Evolutionary conservation across 116 monocot species (phyloP).

Genomic region (Iris pallida): DNA sequence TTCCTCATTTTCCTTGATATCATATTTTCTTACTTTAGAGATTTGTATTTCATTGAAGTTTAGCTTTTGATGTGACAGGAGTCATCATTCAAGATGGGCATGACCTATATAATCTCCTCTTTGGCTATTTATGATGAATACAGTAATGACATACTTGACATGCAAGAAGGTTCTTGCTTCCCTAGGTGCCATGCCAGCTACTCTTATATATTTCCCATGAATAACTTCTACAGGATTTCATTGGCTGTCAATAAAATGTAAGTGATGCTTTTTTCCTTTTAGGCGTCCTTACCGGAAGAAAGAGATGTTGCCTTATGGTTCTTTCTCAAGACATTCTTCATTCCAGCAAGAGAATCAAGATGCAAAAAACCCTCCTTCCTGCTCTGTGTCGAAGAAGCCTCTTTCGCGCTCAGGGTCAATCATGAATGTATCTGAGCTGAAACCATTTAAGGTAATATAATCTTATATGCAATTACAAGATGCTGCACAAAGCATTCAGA

Average conservation of each 20-base stretch:
- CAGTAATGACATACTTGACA: conserved; percentile 82
- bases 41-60: conserved; percentile 5
- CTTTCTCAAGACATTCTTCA: conserved; percentile 46
- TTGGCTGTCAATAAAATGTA: not conserved
- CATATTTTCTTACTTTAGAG: not conserved
- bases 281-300: conserved; percentile 60
- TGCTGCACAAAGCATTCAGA: no score
- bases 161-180: conserved; percentile 93
- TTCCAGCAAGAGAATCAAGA: conserved; percentile 41
- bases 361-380: conserved; percentile 38
- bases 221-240: not conserved
- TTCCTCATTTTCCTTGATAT: conserved; percentile 10
- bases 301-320: not conserved
- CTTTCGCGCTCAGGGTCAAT: conserved; percentile 43
- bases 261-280: not conserved
- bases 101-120: conserved; percentile 60
- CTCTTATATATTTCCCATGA: not conserved
- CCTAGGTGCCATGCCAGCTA: conserved; percentile 45
- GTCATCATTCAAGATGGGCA: conserved; percentile 64
- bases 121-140: conserved; percentile 90
- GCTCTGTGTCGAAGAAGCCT: conserved; percentile 7
- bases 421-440: conserved; percentile 66
- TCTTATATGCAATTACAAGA: no score
- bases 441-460: conserved; percentile 73
- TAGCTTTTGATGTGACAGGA: conserved; percentile 45